Percentiles rank a stretch among this genome's conserved stretches.
Conservation (phyloP, 805 yeast species). For the Jamesozyma hellenica region DNA sequence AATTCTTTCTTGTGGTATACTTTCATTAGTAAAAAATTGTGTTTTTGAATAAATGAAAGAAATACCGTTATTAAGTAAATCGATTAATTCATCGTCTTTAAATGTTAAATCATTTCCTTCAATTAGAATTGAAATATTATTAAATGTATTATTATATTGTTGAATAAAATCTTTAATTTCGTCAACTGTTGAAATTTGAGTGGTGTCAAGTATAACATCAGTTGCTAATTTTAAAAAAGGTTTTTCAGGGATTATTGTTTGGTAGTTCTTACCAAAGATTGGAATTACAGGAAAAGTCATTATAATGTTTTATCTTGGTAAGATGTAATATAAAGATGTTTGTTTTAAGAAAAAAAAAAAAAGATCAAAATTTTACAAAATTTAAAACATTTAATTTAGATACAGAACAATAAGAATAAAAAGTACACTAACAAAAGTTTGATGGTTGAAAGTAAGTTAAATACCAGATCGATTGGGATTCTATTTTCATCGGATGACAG, state of each 20-base stretch:
- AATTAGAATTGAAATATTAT: conserved; percentile 20
- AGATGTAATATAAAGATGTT: no score
- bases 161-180: conserved; percentile 13
- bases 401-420: no score
- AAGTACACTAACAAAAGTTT: no score
- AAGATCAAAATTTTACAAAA: no score
- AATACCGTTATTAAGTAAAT: conserved; percentile 54
- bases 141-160: conserved; percentile 8
- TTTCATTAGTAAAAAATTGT: conserved; percentile 9
- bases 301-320: no score
- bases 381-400: no score
- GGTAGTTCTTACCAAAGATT: conserved; percentile 16
- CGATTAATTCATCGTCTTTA: conserved; percentile 37
- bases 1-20: conserved; percentile 43
- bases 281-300: conserved; percentile 36
- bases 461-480: no score
- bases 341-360: no score
- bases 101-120: conserved; percentile 16
- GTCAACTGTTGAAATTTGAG: conserved; percentile 10
- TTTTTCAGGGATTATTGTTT: conserved; percentile 7
- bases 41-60: conserved; percentile 30
- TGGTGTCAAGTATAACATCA: conserved; percentile 20
- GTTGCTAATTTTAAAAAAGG: conserved; percentile 22
- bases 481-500: no score
- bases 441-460: no score